phyloP scores from a whole-genome alignment of 306 rosid genomes.

The Cucumis hystrix region DNA sequence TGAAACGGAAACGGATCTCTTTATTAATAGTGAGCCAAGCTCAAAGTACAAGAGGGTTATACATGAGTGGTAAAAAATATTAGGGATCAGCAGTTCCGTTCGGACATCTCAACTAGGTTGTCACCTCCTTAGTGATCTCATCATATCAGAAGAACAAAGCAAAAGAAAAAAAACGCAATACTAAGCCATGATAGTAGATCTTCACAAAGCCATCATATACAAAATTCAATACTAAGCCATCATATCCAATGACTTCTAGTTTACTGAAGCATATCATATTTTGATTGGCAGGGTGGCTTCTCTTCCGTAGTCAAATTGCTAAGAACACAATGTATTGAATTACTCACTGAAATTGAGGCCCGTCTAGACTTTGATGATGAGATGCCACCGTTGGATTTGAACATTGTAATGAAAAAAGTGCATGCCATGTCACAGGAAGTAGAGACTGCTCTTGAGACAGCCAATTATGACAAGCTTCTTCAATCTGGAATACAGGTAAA shows the following conservation, averaged over 20 bases:
- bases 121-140: too few species aligned
- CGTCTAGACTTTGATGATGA: slow-evolving; percentile 90
- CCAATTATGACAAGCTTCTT: slow-evolving; percentile 89
- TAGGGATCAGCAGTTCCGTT: too few species aligned
- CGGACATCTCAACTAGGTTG: too few species aligned
- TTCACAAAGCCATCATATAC: too few species aligned
- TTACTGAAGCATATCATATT: slow-evolving; percentile 5
- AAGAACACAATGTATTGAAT: slow-evolving; percentile 67
- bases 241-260: background rate
- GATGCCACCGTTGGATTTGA: slow-evolving; percentile 76
- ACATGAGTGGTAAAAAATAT: too few species aligned
- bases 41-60: too few species aligned
- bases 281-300: slow-evolving; percentile 71
- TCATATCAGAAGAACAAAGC: too few species aligned
- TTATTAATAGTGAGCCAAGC: too few species aligned
- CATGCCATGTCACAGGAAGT: slow-evolving; percentile 60
- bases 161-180: too few species aligned
- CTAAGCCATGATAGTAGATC: too few species aligned
- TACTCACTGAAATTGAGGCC: slow-evolving; percentile 96
- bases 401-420: slow-evolving; percentile 39
- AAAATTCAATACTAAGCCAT: too few species aligned
- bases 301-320: slow-evolving; percentile 61
- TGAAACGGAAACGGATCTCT: too few species aligned
- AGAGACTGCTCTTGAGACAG: slow-evolving; percentile 67
- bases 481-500: slow-evolving; percentile 91